Evolutionary conservation across 2,329 filamentous ascomycete genomes (phyloP).

Genomic region (Celoporthe dispersa): DNA sequence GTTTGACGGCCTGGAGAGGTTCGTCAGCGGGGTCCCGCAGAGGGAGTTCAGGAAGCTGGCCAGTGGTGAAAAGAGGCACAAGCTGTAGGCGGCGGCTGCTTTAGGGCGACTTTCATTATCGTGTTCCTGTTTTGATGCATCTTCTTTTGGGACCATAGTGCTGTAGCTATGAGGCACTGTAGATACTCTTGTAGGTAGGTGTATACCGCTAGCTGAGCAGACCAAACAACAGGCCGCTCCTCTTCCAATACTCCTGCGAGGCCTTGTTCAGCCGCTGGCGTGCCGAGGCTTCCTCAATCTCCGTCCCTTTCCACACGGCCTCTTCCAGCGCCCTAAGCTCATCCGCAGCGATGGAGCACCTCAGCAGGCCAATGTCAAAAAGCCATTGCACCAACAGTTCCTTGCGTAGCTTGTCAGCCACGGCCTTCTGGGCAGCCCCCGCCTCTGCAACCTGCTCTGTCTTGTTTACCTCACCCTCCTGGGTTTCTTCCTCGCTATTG

Average conservation of each 20-base stretch:
- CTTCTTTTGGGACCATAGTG: constrained; percentile 17
- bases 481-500: constrained; percentile 23
- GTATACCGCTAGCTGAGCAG: constrained; percentile 57
- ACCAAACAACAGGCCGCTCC: constrained; percentile 81
- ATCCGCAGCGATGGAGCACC: constrained; percentile 36
- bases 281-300: constrained; percentile 53
- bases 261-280: constrained; percentile 62
- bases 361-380: constrained; percentile 61
- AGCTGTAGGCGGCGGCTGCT: constrained; percentile 61
- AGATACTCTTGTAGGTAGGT: constrained; percentile 5
- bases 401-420: constrained; percentile 35
- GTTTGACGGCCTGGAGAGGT: constrained; percentile 81
- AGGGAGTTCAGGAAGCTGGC: constrained; percentile 87
- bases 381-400: constrained; percentile 64
- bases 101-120: neutral
- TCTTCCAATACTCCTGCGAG: constrained; percentile 80
- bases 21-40: constrained; percentile 80
- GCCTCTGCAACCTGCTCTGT: constrained; percentile 29
- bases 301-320: constrained; percentile 49
- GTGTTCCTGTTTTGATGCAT: constrained; percentile 12
- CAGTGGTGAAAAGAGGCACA: constrained; percentile 89
- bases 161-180: constrained; percentile 19
- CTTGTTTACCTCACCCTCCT: constrained; percentile 25
- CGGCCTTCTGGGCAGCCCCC: constrained; percentile 28
- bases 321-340: constrained; percentile 51